Percentiles rank a stretch among this genome's conserved stretches.
Conservation (phyloP, 305 asterid genomes). For the Fraxinus angustifolia region DNA sequence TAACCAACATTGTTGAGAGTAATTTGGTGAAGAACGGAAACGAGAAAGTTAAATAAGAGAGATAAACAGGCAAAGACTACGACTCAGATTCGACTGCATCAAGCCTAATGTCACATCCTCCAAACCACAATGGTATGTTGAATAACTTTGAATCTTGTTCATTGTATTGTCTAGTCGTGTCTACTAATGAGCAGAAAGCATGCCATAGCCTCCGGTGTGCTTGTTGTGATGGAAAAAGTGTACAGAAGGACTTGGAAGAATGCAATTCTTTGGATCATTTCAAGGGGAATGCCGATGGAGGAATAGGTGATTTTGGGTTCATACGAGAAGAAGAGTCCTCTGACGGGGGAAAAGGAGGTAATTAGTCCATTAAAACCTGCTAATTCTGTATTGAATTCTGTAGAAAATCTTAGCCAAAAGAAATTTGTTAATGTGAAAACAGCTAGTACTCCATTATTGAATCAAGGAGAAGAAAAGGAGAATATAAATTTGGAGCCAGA, state of each 20-base stretch:
- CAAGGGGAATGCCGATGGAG: not conserved
- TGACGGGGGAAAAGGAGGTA: slow-evolving; percentile 52
- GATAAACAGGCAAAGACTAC: not conserved
- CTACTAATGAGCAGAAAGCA: not conserved
- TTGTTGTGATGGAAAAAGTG: slow-evolving; percentile 16
- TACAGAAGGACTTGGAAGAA: slow-evolving; percentile 13
- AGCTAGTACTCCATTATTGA: not conserved
- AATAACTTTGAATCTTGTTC: not conserved
- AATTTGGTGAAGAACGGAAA: not conserved
- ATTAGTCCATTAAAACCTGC: slow-evolving; percentile 35
- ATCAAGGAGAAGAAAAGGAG: slow-evolving; percentile 29
- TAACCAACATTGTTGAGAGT: slow-evolving; percentile 3
- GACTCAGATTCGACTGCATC: slow-evolving; percentile 22
- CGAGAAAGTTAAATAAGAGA: slow-evolving; percentile 9
- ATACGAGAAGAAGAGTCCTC: slow-evolving; percentile 35
- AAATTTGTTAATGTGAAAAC: slow-evolving; percentile 18
- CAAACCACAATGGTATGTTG: not conserved
- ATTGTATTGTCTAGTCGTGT: not conserved
- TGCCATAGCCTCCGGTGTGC: not conserved
- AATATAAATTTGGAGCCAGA: slow-evolving; percentile 22
- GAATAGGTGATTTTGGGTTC: not conserved
- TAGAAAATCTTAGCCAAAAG: slow-evolving; percentile 24
- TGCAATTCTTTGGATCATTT: not conserved
- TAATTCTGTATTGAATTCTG: not conserved
- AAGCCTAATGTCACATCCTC: slow-evolving; percentile 23